phyloP scores from a whole-genome alignment of 331 rosid species.

The Prunus yedoensis region DNA sequence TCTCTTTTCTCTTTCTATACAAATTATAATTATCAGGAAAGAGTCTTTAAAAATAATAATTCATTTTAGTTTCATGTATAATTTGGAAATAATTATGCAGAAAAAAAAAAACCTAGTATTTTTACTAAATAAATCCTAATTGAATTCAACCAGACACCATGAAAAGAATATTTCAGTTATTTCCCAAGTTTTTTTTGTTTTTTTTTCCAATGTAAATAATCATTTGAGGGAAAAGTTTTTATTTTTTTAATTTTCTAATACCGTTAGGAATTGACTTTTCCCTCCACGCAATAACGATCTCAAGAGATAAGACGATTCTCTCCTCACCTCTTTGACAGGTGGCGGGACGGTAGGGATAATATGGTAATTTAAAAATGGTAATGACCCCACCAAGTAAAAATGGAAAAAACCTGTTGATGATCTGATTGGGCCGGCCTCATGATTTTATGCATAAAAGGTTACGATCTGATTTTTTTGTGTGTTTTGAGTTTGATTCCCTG shows the following conservation, averaged over 20 bases:
- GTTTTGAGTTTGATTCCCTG: not conserved
- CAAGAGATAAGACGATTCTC: conserved; percentile 22
- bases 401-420: conserved; percentile 4
- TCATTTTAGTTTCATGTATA: no score
- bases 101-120: no score
- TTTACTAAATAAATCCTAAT: no score
- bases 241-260: conserved; percentile 3
- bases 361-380: not conserved
- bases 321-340: conserved; percentile 19
- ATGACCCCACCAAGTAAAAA: conserved; percentile 31
- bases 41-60: no score
- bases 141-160: no score
- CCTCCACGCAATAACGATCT: conserved; percentile 56
- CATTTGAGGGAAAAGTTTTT: not conserved
- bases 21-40: not conserved
- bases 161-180: no score
- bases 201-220: not conserved
- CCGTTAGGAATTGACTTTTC: conserved; percentile 81
- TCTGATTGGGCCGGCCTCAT: conserved; percentile 4
- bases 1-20: not conserved
- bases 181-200: not conserved
- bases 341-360: not conserved
- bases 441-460: not conserved
- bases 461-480: not conserved
- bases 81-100: no score